Base-by-base conservation (phyloP, 2,329 filamentous ascomycete genomes). In the Thermoascus crustaceus region DNA sequence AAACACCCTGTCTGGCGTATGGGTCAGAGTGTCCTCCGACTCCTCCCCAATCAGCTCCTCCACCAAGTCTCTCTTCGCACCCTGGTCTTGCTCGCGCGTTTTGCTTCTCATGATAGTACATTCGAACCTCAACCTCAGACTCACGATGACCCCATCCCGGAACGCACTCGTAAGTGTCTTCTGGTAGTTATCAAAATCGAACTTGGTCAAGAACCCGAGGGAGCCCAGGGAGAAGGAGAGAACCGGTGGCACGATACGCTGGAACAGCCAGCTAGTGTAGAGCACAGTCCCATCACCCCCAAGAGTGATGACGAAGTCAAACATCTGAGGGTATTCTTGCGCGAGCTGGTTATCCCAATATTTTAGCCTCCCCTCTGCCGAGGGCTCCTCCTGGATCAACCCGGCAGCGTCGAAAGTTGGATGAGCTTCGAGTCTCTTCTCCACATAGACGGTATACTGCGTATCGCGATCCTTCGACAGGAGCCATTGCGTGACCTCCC, bases 261-360 rank as follows among this genome's bases (percentile, higher is more conserved):
- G 91, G 58, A 98, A 98, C 1, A 98, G 71, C 88, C 89, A 96
- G 54, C 86, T 94, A 3, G 89, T 85, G 55, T 94, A 96, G 7
- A 98, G 69, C 5, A 98, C 89, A 0, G 91, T 98, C n/a, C 91
- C 91, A 55, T 98, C 91, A 8, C 91, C 91, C 32, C 87, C 88
- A 3, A 94, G 73, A 0, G 89, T 93, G 30, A 98, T 77, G 34
- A 93, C 80, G 53, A 98, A 93, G 61, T 98, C 91, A 55, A 96
- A 95, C 0, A 78, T 82, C 49, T 94, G 86, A 3, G 89, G 89
- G 40, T 80, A 74, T 25, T 77, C 71, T 31, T 73, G 73, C 48
- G 87, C 94, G 53, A 95, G 78, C 36, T 80, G 72, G 41, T 83
- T 77, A 29, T 81, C 80, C 91, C 91, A 98, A 60, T 81, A 94